Percentiles rank a stretch among this genome's conserved stretches.
Evolutionary conservation across 2,329 filamentous ascomycete species (phyloP).

Genomic region (Neospermospora avenae): DNA sequence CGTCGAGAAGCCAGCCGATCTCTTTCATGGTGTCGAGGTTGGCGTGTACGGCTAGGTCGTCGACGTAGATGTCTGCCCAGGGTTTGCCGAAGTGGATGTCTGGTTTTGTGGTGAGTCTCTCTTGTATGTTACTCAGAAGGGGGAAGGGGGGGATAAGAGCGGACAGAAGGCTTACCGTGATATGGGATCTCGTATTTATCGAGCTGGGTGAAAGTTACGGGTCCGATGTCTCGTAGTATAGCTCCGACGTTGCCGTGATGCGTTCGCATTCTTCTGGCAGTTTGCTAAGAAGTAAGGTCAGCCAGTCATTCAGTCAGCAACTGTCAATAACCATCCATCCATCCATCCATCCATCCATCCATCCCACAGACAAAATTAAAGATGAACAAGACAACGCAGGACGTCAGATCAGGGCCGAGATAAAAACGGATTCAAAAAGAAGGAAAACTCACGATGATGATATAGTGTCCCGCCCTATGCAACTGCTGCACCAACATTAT

Average conservation of each 20-base stretch:
- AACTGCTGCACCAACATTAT: conserved; percentile 11
- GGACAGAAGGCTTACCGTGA: not conserved
- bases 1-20: conserved; percentile 13
- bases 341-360: too few species aligned
- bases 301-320: too few species aligned
- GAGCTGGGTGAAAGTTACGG: conserved; percentile 20
- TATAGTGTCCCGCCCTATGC: conserved; percentile 9
- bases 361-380: too few species aligned
- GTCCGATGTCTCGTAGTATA: conserved; percentile 7
- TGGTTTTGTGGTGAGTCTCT: too few species aligned
- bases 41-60: conserved; percentile 12
- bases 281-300: conserved; percentile 7
- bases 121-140: too few species aligned
- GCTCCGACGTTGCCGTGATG: conserved; percentile 11
- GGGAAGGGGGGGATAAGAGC: too few species aligned
- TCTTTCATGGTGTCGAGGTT: conserved; percentile 11
- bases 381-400: too few species aligned
- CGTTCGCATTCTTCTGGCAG: conserved; percentile 10
- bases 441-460: conserved; percentile 6
- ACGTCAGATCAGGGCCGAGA: too few species aligned
- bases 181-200: conserved; percentile 10
- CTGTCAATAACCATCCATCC: too few species aligned
- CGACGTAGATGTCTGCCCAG: conserved; percentile 12
- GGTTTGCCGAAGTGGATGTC: conserved; percentile 13
- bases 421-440: too few species aligned